Evolutionary conservation across 371 early-diverging fungal species (phyloP).

Genomic region (Mucor ambiguus): DNA sequence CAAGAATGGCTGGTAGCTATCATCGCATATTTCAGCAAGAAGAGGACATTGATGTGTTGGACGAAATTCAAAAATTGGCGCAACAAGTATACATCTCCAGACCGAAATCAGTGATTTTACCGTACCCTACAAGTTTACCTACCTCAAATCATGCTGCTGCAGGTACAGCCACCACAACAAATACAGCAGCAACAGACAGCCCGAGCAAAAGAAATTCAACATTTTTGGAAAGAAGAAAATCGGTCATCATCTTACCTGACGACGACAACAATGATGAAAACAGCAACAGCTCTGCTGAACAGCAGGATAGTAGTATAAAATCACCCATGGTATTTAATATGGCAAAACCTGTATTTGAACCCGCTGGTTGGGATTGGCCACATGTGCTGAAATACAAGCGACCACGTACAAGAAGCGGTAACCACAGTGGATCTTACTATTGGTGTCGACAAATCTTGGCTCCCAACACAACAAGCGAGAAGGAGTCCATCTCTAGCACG

Average conservation of each 20-base stretch:
- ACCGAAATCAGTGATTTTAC: conserved; percentile 19
- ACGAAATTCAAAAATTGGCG: conserved; percentile 24
- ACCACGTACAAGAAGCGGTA: conserved; percentile 8
- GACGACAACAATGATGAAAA: neutral
- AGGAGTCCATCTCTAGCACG: neutral
- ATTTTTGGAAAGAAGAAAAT: conserved; percentile 31
- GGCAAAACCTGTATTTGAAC: conserved; percentile 37
- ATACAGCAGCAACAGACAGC: too few relatives aligned
- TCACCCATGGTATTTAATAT: conserved; percentile 30
- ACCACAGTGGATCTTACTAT: conserved; percentile 9
- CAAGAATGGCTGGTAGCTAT: conserved; percentile 34
- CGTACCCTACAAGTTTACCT: conserved; percentile 18
- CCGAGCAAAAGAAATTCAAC: conserved; percentile 8
- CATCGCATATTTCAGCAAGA: conserved; percentile 30
- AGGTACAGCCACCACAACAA: neutral
- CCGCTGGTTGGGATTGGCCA: conserved; percentile 45
- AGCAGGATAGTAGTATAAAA: neutral
- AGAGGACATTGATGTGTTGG: conserved; percentile 12
- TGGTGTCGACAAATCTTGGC: conserved; percentile 17
- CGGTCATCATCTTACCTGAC: conserved; percentile 7
- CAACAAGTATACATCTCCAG: conserved; percentile 15
- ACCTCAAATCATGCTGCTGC: neutral
- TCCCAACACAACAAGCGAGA: neutral
- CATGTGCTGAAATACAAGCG: conserved; percentile 26
- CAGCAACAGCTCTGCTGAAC: neutral